Base-by-base conservation (phyloP, 2,329 filamentous ascomycete genomes). In the Cercospora sp. region DNA sequence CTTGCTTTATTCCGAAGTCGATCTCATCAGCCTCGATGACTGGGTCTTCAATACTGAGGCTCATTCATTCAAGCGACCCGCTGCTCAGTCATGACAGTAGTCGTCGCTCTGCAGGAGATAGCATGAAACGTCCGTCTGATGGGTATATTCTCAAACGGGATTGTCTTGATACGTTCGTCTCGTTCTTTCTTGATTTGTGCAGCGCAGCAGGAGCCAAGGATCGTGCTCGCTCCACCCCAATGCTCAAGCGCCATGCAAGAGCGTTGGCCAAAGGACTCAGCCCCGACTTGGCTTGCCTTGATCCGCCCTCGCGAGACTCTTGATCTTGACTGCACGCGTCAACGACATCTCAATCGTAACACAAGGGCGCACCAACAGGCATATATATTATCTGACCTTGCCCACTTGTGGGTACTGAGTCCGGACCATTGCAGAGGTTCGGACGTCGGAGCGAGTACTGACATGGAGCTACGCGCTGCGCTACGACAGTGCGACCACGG, bases 1-100 rank as follows among this genome's bases (percentile, higher is more conserved):
- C 69, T 75, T 84, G 16, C 74, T 81, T 7, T 84, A 84, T 71
- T 81, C 79, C 64, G 79, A 82, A 57, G 79, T 80, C 6, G 73
- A 77, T 51, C 53, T 79, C 9, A 76, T 84, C 55, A 82, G 79
- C 70, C 71, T 84, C 68, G 82, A 84, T 69, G 80, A 84, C 62
- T 84, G 78, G 76, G 82, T 84, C 4, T 82, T 84, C 65, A 84
- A 84, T 62, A 84, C 83, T 5, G 82, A 84, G 72, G 83, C 83
- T 9, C 83, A 84, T 78, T 82, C 83, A 1, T 84, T 84, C 60
- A 75, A 76, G 59, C 71, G 76, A 64, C 67, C 75, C 9, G 33
- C 67, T 45, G 63, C 69, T 31, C 26, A 36, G 51, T 68, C 28
- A 28, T 57, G 31, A 64, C 10, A 53, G 48, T 9, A 26, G 5